A percentile compares a stretch with the other conserved stretches of the same genome.
Conservation (phyloP, 2,329 filamentous ascomycete species). For the Colletotrichum tofieldiae region DNA sequence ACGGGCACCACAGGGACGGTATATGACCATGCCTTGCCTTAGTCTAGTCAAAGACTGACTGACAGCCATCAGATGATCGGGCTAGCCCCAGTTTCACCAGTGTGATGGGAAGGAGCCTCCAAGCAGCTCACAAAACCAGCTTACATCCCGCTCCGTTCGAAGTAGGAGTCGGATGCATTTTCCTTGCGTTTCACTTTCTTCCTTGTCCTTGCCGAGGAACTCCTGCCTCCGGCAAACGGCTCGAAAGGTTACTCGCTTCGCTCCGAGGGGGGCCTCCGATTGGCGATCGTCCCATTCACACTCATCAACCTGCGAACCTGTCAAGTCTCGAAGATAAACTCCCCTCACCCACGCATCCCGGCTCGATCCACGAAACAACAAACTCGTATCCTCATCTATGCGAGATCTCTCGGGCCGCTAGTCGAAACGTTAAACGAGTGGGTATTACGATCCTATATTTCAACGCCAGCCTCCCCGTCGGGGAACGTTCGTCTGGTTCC, state of each 20-base stretch:
- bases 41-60: constrained; percentile 28
- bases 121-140: constrained; percentile 42
- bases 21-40: constrained; percentile 36
- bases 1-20: constrained; percentile 37
- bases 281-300: constrained; percentile 14
- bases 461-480: constrained; percentile 27
- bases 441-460: constrained; percentile 41
- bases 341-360: constrained; percentile 22
- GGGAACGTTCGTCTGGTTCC: constrained; percentile 15
- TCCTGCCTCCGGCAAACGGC: constrained; percentile 6
- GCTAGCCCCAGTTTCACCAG: constrained; percentile 42
- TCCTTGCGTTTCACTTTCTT: constrained; percentile 40
- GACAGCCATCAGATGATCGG: constrained; percentile 42
- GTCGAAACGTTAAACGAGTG: constrained; percentile 40
- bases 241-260: constrained; percentile 20
- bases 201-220: constrained; percentile 25
- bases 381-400: constrained; percentile 36
- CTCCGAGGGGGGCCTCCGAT: constrained; percentile 20
- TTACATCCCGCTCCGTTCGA: constrained; percentile 30
- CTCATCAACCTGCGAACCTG: constrained; percentile 33
- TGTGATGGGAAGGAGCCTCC: constrained; percentile 36
- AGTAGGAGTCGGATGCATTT: constrained; percentile 14
- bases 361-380: constrained; percentile 33
- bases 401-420: constrained; percentile 42
- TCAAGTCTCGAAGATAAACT: constrained; percentile 26